Percentiles rank a stretch among this genome's conserved stretches.
phyloP scores from a whole-genome alignment of 768 basidiomycete genomes.

The Chlorophyllum brunneum region DNA sequence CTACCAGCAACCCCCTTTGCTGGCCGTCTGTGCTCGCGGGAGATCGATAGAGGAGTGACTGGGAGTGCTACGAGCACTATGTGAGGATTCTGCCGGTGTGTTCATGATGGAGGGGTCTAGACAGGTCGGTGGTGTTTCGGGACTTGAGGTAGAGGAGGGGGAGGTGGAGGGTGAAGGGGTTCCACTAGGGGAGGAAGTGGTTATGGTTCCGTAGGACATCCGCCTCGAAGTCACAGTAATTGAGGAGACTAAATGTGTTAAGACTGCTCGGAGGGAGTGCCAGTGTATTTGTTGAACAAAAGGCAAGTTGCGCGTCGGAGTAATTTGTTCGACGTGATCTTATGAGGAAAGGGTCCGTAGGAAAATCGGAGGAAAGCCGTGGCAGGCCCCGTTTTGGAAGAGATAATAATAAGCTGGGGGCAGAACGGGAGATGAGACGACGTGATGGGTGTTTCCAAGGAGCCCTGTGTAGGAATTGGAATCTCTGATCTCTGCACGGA shows the following conservation, averaged over 20 bases:
- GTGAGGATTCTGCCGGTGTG: constrained; percentile 19
- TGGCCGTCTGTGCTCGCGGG: constrained; percentile 48
- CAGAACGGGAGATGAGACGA: constrained; percentile 28
- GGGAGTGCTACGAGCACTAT: constrained; percentile 41
- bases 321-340: constrained; percentile 32
- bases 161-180: constrained; percentile 47
- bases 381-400: constrained; percentile 29
- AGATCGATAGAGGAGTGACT: constrained; percentile 45
- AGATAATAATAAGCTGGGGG: constrained; percentile 34
- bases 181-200: constrained; percentile 43
- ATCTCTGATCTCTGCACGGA: constrained; percentile 21
- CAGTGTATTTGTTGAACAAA: constrained; percentile 28
- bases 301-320: constrained; percentile 30
- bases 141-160: constrained; percentile 44
- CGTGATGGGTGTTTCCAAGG: constrained; percentile 49
- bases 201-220: constrained; percentile 48
- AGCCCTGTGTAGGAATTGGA: constrained; percentile 22
- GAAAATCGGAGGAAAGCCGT: constrained; percentile 29
- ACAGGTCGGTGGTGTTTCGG: constrained; percentile 33
- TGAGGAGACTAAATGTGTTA: constrained; percentile 14
- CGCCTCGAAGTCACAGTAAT: constrained; percentile 14
- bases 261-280: constrained; percentile 19
- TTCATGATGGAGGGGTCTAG: constrained; percentile 34
- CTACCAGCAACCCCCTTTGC: constrained; percentile 80
- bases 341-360: constrained; percentile 29